A percentile compares a stretch with the other conserved stretches of the same genome.
These are phyloP conservation scores for Eucalyptus pauciflora DNA, from an alignment of 345 rosid species.

Conservation along the genomic window DNA sequence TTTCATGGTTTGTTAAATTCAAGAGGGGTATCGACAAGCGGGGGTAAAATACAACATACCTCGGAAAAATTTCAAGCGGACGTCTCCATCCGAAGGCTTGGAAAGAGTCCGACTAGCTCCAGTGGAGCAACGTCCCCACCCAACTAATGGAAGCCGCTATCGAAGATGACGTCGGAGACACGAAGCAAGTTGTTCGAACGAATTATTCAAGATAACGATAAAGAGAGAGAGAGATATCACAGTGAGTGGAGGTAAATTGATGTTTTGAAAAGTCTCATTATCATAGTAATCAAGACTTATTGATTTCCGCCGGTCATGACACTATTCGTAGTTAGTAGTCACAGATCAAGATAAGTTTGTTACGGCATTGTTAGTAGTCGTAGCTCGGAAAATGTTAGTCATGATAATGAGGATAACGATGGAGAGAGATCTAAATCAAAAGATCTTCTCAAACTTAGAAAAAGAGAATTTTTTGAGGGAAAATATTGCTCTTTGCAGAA, in stretches of 20 bases:
- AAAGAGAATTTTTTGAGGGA: too few relatives aligned
- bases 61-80: neutral
- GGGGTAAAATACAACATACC: neutral
- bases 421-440: neutral
- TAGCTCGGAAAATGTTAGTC: neutral
- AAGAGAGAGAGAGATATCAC: neutral
- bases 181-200: neutral
- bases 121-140: neutral
- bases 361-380: neutral
- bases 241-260: neutral
- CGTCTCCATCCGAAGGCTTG: neutral
- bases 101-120: neutral
- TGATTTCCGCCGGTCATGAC: fast-evolving
- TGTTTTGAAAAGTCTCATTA: neutral
- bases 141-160: neutral
- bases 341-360: fast-evolving
- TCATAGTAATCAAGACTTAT: fast-evolving
- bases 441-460: fast-evolving
- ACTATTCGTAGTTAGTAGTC: neutral
- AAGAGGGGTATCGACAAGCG: neutral
- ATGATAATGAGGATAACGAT: neutral
- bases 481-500: fast-evolving
- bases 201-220: neutral
- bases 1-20: neutral
- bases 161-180: neutral